Evolutionary conservation across 2,329 filamentous ascomycete species (phyloP), one percentile per base, ranked within the genome.

Genomic region (Aureobasidium sp.): DNA sequence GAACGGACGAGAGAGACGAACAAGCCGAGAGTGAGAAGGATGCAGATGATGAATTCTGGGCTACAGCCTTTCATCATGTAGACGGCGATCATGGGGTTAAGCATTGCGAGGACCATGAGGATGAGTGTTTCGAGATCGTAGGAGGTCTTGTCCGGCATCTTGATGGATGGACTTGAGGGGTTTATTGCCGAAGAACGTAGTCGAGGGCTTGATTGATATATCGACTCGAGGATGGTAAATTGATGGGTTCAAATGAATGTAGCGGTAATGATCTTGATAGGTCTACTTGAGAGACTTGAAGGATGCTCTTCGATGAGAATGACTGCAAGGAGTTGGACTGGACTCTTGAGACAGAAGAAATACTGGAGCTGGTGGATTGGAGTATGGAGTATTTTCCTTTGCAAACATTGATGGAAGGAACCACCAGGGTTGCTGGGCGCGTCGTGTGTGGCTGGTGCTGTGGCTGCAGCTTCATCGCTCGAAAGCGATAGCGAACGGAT

Each of bases 1-100:
- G 77, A 71, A 21, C 77, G 69, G 50, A 77, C 23, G n/a, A 21
- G n/a, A 9, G 7, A 29, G 6, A 23, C 31, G 1, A 8, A 50
- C 47, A 23, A 50, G 13, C 0, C 2, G 2, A 35, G 2, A 4
- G 8, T 8, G 2, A 35, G 21, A 31, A 31, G 6, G 31, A 17
- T 9, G 8, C 31, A 50, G 31, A 50, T 25, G 5, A 37, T 0
- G 13, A 50, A n/a, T 21, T 35, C 31, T 19, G 6, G 0, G n/a
- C 45, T 27, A 33, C 45, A 49, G n/a, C 45, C 45, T 33, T 19
- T 33, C 45, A 49, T 49, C 27, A 49, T 11, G 45, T 19, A 49
- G 29, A 49, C 45, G 11, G 27, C 17, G n/a, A 49, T 25, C n/a
- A 19, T 6, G 2, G 29, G 25, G 4, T 10, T 19, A n/a, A 49